Percentiles rank a stretch among this genome's conserved stretches.
Conservation (phyloP, 1,284 basidiomycete species). For the Ustilago curta region DNA sequence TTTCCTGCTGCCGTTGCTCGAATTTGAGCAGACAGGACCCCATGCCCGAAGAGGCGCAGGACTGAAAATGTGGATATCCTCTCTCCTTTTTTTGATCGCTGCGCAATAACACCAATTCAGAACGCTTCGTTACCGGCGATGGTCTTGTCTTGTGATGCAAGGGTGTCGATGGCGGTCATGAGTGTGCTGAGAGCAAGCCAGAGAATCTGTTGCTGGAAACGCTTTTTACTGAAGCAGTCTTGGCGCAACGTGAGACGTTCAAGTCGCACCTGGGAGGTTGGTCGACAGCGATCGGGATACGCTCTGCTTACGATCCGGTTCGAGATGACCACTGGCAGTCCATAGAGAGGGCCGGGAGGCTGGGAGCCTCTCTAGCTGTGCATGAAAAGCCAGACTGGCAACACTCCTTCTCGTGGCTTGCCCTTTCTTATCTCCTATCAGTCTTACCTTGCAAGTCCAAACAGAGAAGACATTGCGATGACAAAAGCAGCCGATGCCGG, state of each 20-base stretch:
- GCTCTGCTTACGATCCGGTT: not conserved
- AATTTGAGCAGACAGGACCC: constrained; percentile 24
- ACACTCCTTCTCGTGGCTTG: not conserved
- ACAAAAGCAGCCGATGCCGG: too few species aligned
- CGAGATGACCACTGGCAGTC: not conserved
- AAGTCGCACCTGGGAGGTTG: too few species aligned
- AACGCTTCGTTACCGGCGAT: constrained; percentile 19
- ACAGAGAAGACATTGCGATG: not conserved
- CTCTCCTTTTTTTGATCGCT: constrained; percentile 11
- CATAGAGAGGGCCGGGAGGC: not conserved
- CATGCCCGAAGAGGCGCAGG: constrained; percentile 23
- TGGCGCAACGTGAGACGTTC: too few species aligned
- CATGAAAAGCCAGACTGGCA: not conserved
- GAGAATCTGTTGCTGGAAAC: too few species aligned
- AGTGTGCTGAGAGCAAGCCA: too few species aligned
- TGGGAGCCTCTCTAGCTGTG: not conserved
- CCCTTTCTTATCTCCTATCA: not conserved
- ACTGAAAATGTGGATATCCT: constrained; percentile 53
- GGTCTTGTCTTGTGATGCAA: not conserved
- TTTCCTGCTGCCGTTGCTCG: constrained; percentile 35
- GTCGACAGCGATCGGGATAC: too few species aligned
- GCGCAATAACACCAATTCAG: constrained; percentile 42
- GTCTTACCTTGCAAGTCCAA: not conserved
- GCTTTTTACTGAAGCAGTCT: too few species aligned
- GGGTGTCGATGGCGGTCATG: not conserved